Conservation (phyloP, 495 filamentous ascomycete genomes). For the Apiosordaria backusii region DNA sequence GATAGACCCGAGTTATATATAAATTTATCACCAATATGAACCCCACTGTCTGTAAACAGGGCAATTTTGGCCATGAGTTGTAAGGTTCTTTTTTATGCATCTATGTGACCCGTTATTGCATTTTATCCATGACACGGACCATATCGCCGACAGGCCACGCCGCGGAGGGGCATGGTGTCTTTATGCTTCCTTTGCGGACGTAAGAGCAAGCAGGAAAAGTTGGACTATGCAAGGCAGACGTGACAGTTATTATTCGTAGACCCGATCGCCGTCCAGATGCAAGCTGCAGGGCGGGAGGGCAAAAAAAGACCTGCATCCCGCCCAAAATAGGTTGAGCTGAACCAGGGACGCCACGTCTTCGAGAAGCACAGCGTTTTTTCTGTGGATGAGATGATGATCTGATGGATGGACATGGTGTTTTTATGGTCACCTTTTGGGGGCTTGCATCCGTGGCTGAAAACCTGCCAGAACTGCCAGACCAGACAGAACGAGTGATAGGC, state of each 20-base stretch:
- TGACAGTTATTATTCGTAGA: neutral
- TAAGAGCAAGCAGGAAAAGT: no score
- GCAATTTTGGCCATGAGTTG: no score
- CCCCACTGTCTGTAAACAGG: no score
- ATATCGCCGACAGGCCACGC: neutral
- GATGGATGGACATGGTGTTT: no score
- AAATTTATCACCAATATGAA: no score
- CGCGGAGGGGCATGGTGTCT: neutral
- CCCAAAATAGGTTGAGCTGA: neutral
- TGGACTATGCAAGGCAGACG: neutral
- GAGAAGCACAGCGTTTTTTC: neutral
- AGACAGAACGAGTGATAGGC: neutral
- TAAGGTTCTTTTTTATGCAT: no score
- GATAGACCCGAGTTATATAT: no score
- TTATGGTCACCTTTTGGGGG: no score
- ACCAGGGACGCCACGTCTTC: neutral
- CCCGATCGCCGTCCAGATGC: neutral
- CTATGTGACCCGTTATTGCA: no score
- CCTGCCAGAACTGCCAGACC: neutral
- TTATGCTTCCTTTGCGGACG: neutral
- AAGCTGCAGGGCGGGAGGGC: neutral
- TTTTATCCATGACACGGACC: no score
- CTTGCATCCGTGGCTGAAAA: neutral
- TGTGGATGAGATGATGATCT: no score
- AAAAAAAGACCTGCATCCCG: neutral